Evolutionary conservation across 2,329 filamentous ascomycete genomes (phyloP).

Genomic region (Diaporthe capsici): DNA sequence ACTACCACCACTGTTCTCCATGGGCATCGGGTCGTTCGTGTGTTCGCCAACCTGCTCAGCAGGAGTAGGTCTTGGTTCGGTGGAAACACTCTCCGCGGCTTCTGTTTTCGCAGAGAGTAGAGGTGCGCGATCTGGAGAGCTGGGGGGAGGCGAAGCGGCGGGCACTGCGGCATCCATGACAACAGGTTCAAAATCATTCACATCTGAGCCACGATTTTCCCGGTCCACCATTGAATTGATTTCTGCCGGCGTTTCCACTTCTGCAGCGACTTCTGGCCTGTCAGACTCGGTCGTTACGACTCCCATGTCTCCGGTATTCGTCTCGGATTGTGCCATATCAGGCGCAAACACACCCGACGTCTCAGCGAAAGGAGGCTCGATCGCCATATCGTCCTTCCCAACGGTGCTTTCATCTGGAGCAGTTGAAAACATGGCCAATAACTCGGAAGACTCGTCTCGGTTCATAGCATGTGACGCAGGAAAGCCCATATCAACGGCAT

Average conservation of each 20-base stretch:
- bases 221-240: not conserved
- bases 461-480: not conserved
- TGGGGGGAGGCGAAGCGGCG: not conserved
- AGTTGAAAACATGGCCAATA: not conserved
- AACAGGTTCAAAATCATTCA: not conserved
- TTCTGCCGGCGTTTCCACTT: not conserved
- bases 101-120: not conserved
- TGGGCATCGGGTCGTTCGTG: not conserved
- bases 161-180: not conserved
- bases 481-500: not conserved
- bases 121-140: not conserved
- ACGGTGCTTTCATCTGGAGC: not conserved
- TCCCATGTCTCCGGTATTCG: not conserved
- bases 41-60: not conserved
- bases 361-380: not conserved
- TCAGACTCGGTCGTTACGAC: not conserved
- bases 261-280: not conserved
- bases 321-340: not conserved
- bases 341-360: not conserved
- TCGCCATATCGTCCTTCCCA: not conserved
- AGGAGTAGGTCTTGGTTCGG: not conserved
- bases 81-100: not conserved
- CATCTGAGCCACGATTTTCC: slow-evolving; percentile 3
- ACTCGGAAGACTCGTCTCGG: not conserved
- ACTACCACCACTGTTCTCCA: not conserved